Percentiles rank a stretch among this genome's conserved stretches.
These are phyloP conservation scores for Mollisia scopiformis DNA, from an alignment of 2,329 filamentous ascomycete species.

Conservation along the genomic window DNA sequence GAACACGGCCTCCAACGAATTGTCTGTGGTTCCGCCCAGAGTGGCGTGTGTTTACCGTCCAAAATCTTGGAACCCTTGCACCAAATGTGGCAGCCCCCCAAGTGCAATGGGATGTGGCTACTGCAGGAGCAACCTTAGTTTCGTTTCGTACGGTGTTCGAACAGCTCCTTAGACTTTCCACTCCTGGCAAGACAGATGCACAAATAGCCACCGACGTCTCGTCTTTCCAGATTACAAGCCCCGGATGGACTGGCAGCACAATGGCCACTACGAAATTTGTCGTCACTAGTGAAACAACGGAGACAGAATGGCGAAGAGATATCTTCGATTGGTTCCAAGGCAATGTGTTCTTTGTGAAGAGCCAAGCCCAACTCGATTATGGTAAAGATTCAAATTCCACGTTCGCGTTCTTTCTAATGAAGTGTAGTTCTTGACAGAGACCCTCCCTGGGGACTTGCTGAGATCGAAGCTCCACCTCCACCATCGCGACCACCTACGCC, in stretches of 20 bases:
- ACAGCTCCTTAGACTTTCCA: neutral
- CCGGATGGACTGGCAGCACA: neutral
- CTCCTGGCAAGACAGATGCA: neutral
- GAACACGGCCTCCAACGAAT: neutral
- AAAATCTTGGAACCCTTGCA: neutral
- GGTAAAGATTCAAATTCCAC: neutral
- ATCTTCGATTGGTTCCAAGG: conserved; percentile 1
- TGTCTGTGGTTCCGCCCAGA: conserved; percentile 27
- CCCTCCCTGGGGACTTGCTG: neutral
- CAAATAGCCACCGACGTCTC: neutral
- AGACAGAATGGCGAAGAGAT: conserved; percentile 2
- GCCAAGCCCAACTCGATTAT: neutral
- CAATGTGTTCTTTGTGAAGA: neutral
- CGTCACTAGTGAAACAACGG: conserved; percentile 7
- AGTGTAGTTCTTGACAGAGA: neutral
- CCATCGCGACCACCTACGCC: neutral
- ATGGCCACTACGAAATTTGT: conserved; percentile 1
- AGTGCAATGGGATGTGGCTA: neutral
- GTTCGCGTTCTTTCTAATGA: neutral
- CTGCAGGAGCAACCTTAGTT: neutral
- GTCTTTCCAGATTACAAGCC: neutral
- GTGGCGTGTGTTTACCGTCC: conserved; percentile 12
- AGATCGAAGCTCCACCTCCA: neutral
- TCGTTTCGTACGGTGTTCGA: neutral
- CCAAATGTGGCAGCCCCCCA: too few species aligned